Evolutionary conservation across 768 basidiomycete species (phyloP).

Genomic region (Lyophyllum decastes): DNA sequence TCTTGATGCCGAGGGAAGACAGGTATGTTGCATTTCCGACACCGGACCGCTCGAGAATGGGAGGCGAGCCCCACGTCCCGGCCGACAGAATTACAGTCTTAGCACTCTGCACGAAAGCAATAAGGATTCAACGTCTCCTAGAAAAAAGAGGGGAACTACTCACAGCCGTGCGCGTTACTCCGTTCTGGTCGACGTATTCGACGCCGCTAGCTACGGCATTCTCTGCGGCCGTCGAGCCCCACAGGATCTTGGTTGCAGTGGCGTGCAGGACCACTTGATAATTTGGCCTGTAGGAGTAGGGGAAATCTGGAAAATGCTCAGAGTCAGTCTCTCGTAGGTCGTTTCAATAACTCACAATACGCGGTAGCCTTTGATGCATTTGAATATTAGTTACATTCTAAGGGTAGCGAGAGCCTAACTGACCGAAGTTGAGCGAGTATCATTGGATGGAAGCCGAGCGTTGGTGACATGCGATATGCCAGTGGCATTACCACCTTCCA

Average conservation of each 20-base stretch:
- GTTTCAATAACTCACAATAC: neutral
- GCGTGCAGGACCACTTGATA: neutral
- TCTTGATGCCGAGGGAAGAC: neutral
- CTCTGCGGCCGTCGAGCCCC: neutral
- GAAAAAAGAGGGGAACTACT: neutral
- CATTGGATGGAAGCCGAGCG: neutral
- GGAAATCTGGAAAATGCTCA: neutral
- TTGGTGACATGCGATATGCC: constrained; percentile 1
- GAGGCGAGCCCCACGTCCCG: neutral
- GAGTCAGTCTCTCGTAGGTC: neutral
- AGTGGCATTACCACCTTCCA: neutral
- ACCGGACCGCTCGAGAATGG: constrained; percentile 5
- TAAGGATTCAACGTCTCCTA: neutral
- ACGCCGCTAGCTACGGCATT: neutral
- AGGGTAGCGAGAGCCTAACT: neutral
- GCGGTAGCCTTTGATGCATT: neutral
- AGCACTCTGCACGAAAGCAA: neutral
- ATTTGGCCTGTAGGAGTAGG: neutral
- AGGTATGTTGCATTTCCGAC: neutral
- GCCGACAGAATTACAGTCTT: neutral
- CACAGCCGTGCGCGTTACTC: neutral
- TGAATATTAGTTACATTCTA: neutral
- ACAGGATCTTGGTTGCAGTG: neutral
- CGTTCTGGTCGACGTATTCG: constrained; percentile 1
- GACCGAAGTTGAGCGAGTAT: neutral